A percentile compares a stretch with the other conserved stretches of the same genome.
phyloP scores from a whole-genome alignment of 2,329 filamentous ascomycete genomes.

The Orbilia quercus region DNA sequence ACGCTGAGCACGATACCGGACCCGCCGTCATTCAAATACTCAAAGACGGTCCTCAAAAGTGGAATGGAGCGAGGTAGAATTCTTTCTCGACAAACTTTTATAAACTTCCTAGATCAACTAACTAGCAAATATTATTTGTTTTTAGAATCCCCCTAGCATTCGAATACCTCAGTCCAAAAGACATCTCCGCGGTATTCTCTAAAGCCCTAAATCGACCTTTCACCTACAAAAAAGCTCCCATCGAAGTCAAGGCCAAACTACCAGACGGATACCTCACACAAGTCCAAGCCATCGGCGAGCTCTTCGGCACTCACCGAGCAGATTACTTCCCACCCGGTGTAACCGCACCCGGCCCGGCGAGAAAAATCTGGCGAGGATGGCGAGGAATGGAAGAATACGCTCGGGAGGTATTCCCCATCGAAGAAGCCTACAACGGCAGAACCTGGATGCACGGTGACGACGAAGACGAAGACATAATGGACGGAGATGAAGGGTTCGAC shows the following conservation, averaged over 20 bases:
- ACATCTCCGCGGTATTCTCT: conserved; percentile 84
- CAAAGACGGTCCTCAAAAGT: conserved; percentile 88
- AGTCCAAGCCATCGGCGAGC: conserved; percentile 75
- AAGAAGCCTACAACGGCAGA: conserved; percentile 92
- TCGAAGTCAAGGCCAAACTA: conserved; percentile 85
- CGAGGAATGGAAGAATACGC: conserved; percentile 94
- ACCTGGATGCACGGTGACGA: conserved; percentile 84
- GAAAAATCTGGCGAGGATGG: conserved; percentile 90
- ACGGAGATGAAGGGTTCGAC: conserved; percentile 42
- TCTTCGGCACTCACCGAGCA: conserved; percentile 67
- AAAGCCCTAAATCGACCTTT: conserved; percentile 81
- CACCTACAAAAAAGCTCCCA: conserved; percentile 79
- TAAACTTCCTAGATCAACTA: conserved; percentile 61
- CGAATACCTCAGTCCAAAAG: conserved; percentile 82
- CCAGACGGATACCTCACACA: conserved; percentile 90
- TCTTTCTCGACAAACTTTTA: conserved; percentile 16
- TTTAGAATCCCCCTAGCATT: conserved; percentile 86
- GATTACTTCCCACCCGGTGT: conserved; percentile 63
- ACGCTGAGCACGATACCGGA: conserved; percentile 95
- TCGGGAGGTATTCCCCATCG: conserved; percentile 89
- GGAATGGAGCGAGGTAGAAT: conserved; percentile 76
- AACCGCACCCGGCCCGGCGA: conserved; percentile 77
- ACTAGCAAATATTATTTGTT: conserved; percentile 60
- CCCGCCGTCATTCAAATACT: conserved; percentile 92
- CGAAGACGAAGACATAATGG: conserved; percentile 62